phyloP scores from a whole-genome alignment of 345 rosid species.

The Iberis pinnata region DNA sequence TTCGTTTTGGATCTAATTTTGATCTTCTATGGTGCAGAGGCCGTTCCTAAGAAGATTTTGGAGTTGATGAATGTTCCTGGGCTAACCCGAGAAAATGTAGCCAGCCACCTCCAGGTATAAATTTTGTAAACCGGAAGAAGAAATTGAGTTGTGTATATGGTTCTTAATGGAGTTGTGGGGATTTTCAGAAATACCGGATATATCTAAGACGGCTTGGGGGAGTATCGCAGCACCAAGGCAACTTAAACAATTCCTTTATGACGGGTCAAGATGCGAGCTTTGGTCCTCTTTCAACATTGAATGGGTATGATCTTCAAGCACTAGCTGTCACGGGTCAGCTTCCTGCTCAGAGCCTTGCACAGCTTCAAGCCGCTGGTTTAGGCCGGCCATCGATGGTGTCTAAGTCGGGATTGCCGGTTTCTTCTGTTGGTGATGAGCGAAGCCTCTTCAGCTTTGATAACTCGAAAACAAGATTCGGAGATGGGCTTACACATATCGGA shows the following conservation, averaged over 20 bases:
- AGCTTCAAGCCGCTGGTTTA: conserved; percentile 83
- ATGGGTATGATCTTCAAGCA: conserved; percentile 72
- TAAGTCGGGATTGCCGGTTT: conserved; percentile 41
- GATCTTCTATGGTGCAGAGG: conserved; percentile 38
- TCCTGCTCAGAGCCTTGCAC: conserved; percentile 80
- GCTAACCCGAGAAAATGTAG: conserved; percentile 79
- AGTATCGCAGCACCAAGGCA: conserved; percentile 62
- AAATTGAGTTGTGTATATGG: background rate
- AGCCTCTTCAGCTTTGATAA: conserved; percentile 80
- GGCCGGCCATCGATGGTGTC: conserved; percentile 49
- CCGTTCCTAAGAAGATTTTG: conserved; percentile 88
- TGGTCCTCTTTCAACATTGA: conserved; percentile 54
- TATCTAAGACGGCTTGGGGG: conserved; percentile 96
- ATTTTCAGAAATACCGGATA: conserved; percentile 77
- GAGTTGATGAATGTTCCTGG: conserved; percentile 95
- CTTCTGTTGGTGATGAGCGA: conserved; percentile 62
- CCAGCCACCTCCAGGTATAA: conserved; percentile 90
- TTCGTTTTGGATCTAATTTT: background rate
- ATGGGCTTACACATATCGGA: conserved; percentile 46
- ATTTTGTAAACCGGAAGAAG: background rate
- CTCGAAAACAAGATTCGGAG: conserved; percentile 61
- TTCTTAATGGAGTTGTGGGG: conserved; percentile 7
- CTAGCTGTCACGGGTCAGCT: conserved; percentile 79
- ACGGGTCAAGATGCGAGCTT: conserved; percentile 61
- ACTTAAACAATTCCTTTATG: conserved; percentile 51